Conservation (phyloP, 495 filamentous ascomycete species). For the Rhizodiscina lignyota region DNA sequence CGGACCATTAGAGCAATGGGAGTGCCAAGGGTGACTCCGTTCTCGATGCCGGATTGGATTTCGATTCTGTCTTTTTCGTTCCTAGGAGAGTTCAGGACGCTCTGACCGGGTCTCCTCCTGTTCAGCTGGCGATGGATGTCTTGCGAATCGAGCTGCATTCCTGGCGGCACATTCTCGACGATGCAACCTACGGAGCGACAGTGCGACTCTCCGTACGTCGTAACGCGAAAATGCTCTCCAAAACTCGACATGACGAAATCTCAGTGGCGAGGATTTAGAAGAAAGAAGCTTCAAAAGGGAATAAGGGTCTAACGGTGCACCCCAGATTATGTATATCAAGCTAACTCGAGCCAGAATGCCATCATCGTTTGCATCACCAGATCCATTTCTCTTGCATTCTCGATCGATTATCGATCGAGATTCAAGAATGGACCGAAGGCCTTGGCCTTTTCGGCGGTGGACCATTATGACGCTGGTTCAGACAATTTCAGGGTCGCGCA, state of each 20-base stretch:
- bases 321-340: not conserved
- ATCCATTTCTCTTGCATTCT: not conserved
- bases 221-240: constrained; percentile 46
- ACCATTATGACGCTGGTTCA: too few relatives aligned
- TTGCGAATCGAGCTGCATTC: constrained; percentile 69
- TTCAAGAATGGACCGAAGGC: too few relatives aligned
- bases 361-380: not conserved
- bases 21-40: constrained; percentile 79
- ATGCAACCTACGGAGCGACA: constrained; percentile 23
- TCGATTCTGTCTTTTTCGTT: constrained; percentile 83
- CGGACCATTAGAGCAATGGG: constrained; percentile 77
- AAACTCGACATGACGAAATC: constrained; percentile 99
- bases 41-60: constrained; percentile 91
- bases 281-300: constrained; percentile 3
- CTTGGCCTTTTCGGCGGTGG: too few relatives aligned
- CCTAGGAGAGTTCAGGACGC: constrained; percentile 75
- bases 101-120: constrained; percentile 79
- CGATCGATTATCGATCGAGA: too few relatives aligned
- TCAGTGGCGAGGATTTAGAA: too few relatives aligned
- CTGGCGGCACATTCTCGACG: constrained; percentile 56
- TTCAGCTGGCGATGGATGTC: constrained; percentile 96
- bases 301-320: not conserved
- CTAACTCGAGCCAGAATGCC: not conserved
- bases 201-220: constrained; percentile 26
- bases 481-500: too few relatives aligned